Conservation (phyloP, 1,139 yeast species). For the Saccharomyces pastorianus region DNA sequence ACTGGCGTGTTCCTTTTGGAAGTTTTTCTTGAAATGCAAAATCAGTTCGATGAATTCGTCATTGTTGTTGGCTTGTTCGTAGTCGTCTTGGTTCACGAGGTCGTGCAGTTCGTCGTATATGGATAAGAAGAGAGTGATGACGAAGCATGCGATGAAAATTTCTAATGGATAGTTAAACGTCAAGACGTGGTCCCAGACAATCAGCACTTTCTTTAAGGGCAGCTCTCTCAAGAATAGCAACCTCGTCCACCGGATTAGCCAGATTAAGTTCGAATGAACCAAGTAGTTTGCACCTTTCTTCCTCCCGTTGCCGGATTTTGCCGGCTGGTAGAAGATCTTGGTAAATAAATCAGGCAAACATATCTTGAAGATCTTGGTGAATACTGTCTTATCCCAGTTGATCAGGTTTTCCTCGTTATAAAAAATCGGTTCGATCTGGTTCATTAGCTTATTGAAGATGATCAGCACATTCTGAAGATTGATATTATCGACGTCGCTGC, state of each 20-base stretch:
- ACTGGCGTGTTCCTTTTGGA: conserved; percentile 3
- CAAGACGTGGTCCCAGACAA: conserved; percentile 52
- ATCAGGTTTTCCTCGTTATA: conserved; percentile 30
- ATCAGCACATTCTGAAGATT: conserved; percentile 24
- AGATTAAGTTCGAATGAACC: conserved; percentile 47
- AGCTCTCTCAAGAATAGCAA: conserved; percentile 52
- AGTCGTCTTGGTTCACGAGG: conserved; percentile 9
- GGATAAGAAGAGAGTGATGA: conserved; percentile 45
- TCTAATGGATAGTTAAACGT: conserved; percentile 29
- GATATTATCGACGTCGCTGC: conserved; percentile 3
- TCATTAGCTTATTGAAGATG: conserved; percentile 32
- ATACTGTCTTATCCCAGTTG: conserved; percentile 30
- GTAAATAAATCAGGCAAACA: conserved; percentile 33
- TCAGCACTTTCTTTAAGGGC: conserved; percentile 40
- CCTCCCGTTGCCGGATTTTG: conserved; percentile 10
- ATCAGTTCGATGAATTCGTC: conserved; percentile 53
- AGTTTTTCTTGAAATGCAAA: conserved; percentile 47
- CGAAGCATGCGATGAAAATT: conserved; percentile 43
- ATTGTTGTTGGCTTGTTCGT: conserved; percentile 43
- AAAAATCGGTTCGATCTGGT: conserved; percentile 22
- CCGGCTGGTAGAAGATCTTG: conserved; percentile 27
- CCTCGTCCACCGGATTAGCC: conserved; percentile 62
- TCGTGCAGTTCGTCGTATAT: conserved; percentile 38
- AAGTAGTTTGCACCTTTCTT: conserved; percentile 27
- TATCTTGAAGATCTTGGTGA: conserved; percentile 44